phyloP scores from a whole-genome alignment of 129 eudicot species.

The Silybum marianum region DNA sequence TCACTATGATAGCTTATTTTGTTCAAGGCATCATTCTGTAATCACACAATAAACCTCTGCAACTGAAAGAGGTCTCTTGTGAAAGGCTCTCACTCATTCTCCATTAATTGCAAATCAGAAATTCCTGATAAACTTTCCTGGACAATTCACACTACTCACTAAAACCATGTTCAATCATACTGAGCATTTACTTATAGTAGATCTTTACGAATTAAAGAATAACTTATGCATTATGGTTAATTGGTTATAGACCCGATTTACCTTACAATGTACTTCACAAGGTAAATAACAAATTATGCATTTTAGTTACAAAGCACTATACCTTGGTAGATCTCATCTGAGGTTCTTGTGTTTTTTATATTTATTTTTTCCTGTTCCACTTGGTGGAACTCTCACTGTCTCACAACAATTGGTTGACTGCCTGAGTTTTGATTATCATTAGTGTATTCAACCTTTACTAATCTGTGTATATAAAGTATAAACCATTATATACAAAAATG shows the following conservation, averaged over 20 bases:
- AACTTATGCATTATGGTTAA: background rate
- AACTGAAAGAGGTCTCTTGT: slow-evolving; percentile 9
- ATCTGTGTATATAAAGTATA: background rate
- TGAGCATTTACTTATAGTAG: background rate
- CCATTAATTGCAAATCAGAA: background rate
- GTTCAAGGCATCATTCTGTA: slow-evolving; percentile 1
- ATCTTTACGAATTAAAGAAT: background rate
- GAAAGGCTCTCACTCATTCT: background rate
- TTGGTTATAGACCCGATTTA: background rate
- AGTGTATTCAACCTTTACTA: background rate
- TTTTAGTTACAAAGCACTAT: background rate
- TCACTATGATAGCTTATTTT: slow-evolving; percentile 4
- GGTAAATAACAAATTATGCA: background rate
- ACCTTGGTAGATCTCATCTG: background rate
- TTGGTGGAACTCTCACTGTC: background rate
- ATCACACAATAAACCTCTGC: slow-evolving; percentile 6
- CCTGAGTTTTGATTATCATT: background rate
- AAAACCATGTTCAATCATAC: slow-evolving; percentile 5
- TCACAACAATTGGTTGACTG: background rate
- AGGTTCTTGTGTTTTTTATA: background rate
- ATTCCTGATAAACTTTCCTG: background rate
- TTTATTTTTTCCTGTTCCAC: background rate
- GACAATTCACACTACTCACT: background rate
- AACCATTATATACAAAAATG: background rate
- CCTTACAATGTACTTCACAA: slow-evolving; percentile 10